Evolutionary conservation across 495 filamentous ascomycete species (phyloP), one percentile per base, ranked within the genome.

Genomic region (Aspergillus coremiiformis): DNA sequence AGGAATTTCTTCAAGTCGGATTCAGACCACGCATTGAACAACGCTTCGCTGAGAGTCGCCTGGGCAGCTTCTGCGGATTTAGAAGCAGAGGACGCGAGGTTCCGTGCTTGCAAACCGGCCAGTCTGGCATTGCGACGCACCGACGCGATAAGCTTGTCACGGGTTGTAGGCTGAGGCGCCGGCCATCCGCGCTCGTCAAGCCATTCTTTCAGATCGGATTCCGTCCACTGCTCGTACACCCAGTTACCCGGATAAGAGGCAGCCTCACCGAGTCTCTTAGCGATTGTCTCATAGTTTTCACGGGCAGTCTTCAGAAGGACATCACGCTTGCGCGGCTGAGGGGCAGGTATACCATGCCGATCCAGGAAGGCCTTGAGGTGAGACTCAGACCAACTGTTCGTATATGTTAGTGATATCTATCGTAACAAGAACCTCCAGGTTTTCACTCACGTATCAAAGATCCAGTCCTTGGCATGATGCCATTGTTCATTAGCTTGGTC

Each of bases 341-440:
- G 73, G 51, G 81, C 81, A 26, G 90, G 90, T 53, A 98, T 89
- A 59, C 80, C 81, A 63, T 98, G 82, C 58, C 83, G 83, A 68
- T 98, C 91, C 42, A 89, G 80, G 77, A 96, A 96, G 11, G 89
- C 76, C 76, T 98, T 97, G 52, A 98, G 74, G 62, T 92, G 86
- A 29, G 84, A 88, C 41, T 91, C 87, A 53, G 83, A 80, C 87
- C 87, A 90, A 57, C 86, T 90, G 58, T 42, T 57, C 51, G 23
- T 54, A 46, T 1, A 29, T 47, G 59, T 72, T 47, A 58, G 58
- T 23, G 49, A 49, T 49, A 23, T 44, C 50, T 26, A 12, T 48
- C 29, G 24, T 22, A 49, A 23, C 15, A 47, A 39, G 39, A 23
- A 45, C 23, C n/a, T 8, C 17, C 1, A 39, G 1, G 12, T 2